Evolutionary conservation across 78 protist species (phyloP).

Genomic region (Dictyostelium brefeldianum): DNA sequence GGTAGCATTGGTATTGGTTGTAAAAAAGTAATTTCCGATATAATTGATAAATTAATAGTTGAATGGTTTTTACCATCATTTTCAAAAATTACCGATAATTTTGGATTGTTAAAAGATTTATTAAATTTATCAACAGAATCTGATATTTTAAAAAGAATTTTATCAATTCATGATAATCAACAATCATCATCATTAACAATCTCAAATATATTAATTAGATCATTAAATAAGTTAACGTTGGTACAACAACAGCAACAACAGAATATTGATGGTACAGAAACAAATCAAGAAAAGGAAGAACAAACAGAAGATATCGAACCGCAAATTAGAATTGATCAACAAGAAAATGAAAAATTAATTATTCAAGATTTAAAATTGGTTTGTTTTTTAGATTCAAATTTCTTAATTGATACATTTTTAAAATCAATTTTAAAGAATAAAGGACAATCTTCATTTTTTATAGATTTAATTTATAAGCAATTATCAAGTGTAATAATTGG

Average conservation of each 20-base stretch:
- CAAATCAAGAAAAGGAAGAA: background rate
- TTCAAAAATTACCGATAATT: background rate
- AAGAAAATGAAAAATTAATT: background rate
- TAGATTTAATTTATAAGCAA: background rate
- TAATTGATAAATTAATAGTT: background rate
- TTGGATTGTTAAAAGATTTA: background rate
- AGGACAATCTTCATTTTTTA: slow-evolving; percentile 2
- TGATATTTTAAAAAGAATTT: background rate
- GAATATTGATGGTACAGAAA: background rate
- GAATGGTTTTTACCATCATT: background rate
- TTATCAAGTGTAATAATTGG: background rate
- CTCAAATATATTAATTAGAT: background rate
- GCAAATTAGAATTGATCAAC: background rate
- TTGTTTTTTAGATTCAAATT: background rate
- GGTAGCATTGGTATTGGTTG: background rate
- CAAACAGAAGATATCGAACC: background rate
- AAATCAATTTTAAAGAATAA: slow-evolving; percentile 11
- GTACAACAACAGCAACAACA: background rate
- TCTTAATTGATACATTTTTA: background rate
- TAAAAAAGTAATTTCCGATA: too few relatives aligned
- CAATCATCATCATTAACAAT: background rate
- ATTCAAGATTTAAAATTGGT: background rate
- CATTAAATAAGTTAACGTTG: slow-evolving; percentile 1
- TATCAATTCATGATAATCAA: background rate
- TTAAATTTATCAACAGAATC: background rate